These are phyloP conservation scores for Fusarium albosuccineum DNA, from an alignment of 2,329 filamentous ascomycete species.

Conservation along the genomic window DNA sequence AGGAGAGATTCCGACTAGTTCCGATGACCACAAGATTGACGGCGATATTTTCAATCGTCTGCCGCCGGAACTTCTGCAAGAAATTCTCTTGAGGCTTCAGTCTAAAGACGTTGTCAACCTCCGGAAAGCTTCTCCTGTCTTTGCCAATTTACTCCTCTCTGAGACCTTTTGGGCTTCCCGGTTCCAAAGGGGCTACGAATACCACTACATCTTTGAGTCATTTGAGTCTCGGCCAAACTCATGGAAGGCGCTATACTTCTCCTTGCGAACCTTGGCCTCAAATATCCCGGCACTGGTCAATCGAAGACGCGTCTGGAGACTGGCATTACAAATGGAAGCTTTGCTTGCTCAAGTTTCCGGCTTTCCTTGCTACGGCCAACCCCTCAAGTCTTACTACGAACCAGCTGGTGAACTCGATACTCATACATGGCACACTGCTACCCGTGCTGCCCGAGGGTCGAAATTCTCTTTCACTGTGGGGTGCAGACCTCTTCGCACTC, in stretches of 20 bases:
- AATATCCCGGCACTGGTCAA: conserved; percentile 1
- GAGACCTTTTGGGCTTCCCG: conserved; percentile 29
- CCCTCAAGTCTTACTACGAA: conserved; percentile 8
- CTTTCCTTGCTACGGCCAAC: conserved; percentile 3
- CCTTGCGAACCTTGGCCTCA: not conserved
- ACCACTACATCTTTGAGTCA: conserved; percentile 22
- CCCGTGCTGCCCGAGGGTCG: too few relatives aligned
- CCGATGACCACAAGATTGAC: not conserved
- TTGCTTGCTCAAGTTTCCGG: conserved; percentile 8
- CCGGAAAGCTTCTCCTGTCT: conserved; percentile 8
- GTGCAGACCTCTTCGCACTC: conserved; percentile 4
- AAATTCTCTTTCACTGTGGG: conserved; percentile 9
- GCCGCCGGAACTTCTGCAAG: conserved; percentile 16
- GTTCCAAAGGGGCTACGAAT: conserved; percentile 26
- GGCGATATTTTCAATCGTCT: conserved; percentile 13
- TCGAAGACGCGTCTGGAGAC: conserved; percentile 17
- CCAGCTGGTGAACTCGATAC: not conserved
- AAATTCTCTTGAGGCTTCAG: conserved; percentile 7
- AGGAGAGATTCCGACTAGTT: not conserved
- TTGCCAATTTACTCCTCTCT: conserved; percentile 4
- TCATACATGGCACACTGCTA: conserved; percentile 12
- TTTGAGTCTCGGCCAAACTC: conserved; percentile 10
- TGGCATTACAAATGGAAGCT: conserved; percentile 7
- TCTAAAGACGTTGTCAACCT: conserved; percentile 8
- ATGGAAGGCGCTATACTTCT: conserved; percentile 16